Percentiles rank a stretch among this genome's conserved stretches.
Evolutionary conservation across 2,329 filamentous ascomycete species (phyloP).

Genomic region (Sporothrix phasma): DNA sequence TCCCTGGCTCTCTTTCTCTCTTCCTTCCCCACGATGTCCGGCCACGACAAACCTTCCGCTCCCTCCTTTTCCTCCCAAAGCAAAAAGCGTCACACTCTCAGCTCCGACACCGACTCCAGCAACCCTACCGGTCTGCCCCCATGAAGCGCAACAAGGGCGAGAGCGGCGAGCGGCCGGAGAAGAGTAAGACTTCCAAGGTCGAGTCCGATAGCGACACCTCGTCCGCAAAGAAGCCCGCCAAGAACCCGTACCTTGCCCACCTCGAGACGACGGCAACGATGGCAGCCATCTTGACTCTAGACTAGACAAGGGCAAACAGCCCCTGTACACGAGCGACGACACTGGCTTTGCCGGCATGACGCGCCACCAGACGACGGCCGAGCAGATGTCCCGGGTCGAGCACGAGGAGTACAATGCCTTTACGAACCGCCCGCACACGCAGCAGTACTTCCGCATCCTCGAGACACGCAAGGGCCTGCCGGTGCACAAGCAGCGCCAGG

Average conservation of each 20-base stretch:
- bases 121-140: conserved; percentile 17
- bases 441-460: conserved; percentile 83
- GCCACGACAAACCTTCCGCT: not conserved
- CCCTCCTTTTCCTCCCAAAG: not conserved
- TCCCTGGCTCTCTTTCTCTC: not conserved
- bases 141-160: conserved; percentile 25
- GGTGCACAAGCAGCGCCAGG: conserved; percentile 85
- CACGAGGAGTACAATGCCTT: conserved; percentile 78
- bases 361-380: conserved; percentile 71
- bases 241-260: conserved; percentile 89
- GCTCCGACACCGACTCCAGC: conserved; percentile 23
- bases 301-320: not conserved
- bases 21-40: conserved; percentile 12
- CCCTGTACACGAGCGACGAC: not conserved
- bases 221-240: conserved; percentile 20
- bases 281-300: conserved; percentile 21
- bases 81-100: conserved; percentile 6
- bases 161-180: conserved; percentile 13
- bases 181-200: conserved; percentile 12
- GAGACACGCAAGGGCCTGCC: conserved; percentile 75
- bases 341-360: conserved; percentile 53
- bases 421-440: conserved; percentile 64
- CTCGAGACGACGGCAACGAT: conserved; percentile 45
- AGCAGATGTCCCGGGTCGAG: conserved; percentile 63
- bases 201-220: conserved; percentile 13